These are phyloP conservation scores for Puccinia triticina DNA, from an alignment of 1,284 basidiomycete species.

Conservation along the genomic window DNA sequence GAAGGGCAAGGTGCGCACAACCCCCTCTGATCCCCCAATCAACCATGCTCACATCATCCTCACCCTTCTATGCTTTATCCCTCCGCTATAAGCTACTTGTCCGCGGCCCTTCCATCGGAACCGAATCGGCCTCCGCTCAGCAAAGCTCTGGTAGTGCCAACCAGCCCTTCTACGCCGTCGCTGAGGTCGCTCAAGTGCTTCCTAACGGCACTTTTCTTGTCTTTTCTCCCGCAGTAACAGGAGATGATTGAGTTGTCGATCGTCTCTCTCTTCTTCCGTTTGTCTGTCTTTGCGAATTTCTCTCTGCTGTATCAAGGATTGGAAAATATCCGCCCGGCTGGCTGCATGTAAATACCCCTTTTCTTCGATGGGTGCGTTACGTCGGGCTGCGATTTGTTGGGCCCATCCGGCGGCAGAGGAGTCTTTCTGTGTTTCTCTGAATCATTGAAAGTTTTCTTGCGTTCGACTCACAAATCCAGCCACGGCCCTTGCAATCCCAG, in stretches of 20 bases:
- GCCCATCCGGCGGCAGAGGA: too few relatives aligned
- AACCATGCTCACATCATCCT: not conserved
- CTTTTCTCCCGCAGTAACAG: not conserved
- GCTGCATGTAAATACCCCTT: too few relatives aligned
- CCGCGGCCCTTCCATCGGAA: slow-evolving; percentile 18
- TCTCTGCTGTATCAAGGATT: too few relatives aligned
- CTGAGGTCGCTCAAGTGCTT: slow-evolving; percentile 33
- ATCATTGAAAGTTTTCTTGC: too few relatives aligned
- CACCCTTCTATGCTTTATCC: not conserved
- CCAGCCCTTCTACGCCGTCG: not conserved
- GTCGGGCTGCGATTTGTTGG: too few relatives aligned
- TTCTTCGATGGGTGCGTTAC: too few relatives aligned
- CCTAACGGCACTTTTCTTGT: slow-evolving; percentile 30
- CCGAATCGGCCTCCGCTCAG: not conserved
- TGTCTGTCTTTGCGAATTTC: too few relatives aligned
- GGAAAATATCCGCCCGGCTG: too few relatives aligned
- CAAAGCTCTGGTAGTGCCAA: not conserved
- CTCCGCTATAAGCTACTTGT: not conserved
- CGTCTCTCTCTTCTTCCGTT: not conserved
- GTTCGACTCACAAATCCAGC: too few relatives aligned
- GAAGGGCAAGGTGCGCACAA: slow-evolving; percentile 22
- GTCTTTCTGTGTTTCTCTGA: too few relatives aligned
- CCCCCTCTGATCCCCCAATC: not conserved
- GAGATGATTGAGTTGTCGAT: slow-evolving; percentile 4
- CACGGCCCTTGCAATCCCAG: too few relatives aligned